Evolutionary conservation across 345 rosid genomes (phyloP), one percentile per base, ranked within the genome.

Genomic region (Heritiera fomes): DNA sequence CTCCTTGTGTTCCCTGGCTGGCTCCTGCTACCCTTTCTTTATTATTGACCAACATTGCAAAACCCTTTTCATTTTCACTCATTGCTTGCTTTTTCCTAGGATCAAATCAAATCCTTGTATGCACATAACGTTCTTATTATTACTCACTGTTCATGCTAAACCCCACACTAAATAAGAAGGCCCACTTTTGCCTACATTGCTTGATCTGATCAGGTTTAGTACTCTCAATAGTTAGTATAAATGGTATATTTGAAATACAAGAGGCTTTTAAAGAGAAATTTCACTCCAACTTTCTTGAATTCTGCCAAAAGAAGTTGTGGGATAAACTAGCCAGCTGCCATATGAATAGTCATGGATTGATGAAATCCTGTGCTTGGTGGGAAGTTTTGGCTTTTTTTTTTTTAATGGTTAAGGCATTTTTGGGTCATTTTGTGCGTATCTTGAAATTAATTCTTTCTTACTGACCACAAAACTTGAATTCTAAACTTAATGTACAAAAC

Each of bases 41-140:
- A 38, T 68, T 75, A 79, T 77, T 81, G 74, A 78, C 87, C 80
- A 66, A 59, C 17, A 67, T 30, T 50, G 28, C n/a, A 62, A 20
- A n/a, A 4, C 28, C 4, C 3, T 5, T 60, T 17, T 43, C 13
- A 0, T 23, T 40, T 28, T 67, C 32, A 32, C 30, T 58, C 76
- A 17, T 55, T 50, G 55, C 32, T 34, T n/a, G 20, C 15, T 70
- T 62, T 47, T 77, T 74, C 66, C 80, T 59, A 58, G 77, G 70
- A 72, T 72, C 68, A 47, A 72, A 72, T 72, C 68, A 47, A 72
- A 32, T 77, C 46, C 67, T 14, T 58, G 14, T 18, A 28, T 55
- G 5, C 61, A 75, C n/a, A 65, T 59, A 66, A 20, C 18, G 2
- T 17, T 3, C 4, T 45, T 23, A 56, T 53, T 18, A 11, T 8